phyloP scores from a whole-genome alignment of 441 rosid species.

The Hypseocharis bilobata region DNA sequence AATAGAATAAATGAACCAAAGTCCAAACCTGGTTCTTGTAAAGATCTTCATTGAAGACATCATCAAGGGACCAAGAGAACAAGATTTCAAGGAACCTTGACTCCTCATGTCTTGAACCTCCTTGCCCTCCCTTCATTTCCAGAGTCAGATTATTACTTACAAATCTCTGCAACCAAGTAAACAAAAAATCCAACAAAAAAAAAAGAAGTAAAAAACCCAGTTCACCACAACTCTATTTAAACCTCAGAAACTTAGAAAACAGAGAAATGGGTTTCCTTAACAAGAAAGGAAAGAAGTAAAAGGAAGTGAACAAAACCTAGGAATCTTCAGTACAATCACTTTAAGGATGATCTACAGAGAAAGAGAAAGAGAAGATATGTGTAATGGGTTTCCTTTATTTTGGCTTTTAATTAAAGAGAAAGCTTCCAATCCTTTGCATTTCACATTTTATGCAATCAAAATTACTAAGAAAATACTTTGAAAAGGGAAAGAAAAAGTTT shows the following conservation, averaged over 20 bases:
- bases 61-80: conserved; percentile 20
- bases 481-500: too few relatives aligned
- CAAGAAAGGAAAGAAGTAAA: neutral
- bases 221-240: neutral
- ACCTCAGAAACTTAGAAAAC: neutral
- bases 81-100: conserved; percentile 4
- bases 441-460: too few relatives aligned
- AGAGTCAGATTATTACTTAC: neutral
- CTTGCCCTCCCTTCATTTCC: conserved; percentile 5
- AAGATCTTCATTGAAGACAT: conserved; percentile 12
- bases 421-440: too few relatives aligned
- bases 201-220: neutral
- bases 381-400: neutral
- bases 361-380: neutral
- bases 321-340: neutral
- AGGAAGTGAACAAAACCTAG: neutral
- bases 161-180: neutral
- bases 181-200: neutral
- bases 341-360: neutral
- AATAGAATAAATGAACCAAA: neutral
- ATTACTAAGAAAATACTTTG: too few relatives aligned
- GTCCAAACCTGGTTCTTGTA: conserved; percentile 10
- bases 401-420: too few relatives aligned
- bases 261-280: neutral
- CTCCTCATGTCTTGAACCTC: neutral